phyloP scores from a whole-genome alignment of 192 early-diverging fungal genomes.

The Rhizophagus clarus region DNA sequence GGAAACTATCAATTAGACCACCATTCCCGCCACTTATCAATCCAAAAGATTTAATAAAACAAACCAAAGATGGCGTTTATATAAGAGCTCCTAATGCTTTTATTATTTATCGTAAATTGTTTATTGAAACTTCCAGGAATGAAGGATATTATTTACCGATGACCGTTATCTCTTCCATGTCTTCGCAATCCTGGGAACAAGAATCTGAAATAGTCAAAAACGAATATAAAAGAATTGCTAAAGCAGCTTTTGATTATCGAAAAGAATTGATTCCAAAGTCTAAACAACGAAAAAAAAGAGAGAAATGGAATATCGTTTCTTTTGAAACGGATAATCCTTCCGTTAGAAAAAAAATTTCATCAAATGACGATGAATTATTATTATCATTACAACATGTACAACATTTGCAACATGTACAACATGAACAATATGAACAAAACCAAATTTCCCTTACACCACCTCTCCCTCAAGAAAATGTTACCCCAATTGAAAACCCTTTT shows the following conservation, averaged over 20 bases:
- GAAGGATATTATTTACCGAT: constrained; percentile 6
- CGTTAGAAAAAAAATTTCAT: too few relatives aligned
- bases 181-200: background rate
- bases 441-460: too few relatives aligned
- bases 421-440: too few relatives aligned
- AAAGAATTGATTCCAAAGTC: background rate
- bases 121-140: background rate
- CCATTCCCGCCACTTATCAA: too few relatives aligned
- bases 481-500: too few relatives aligned
- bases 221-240: background rate
- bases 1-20: too few relatives aligned
- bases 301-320: background rate
- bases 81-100: background rate
- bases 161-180: constrained; percentile 7
- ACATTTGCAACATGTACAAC: too few relatives aligned
- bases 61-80: too few relatives aligned
- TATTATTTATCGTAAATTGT: background rate
- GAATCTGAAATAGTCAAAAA: background rate
- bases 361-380: too few relatives aligned
- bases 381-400: too few relatives aligned
- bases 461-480: too few relatives aligned
- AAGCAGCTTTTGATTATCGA: background rate
- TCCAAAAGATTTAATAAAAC: too few relatives aligned
- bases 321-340: background rate
- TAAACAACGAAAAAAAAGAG: background rate